These are phyloP conservation scores for Potentilla sterilis DNA, from an alignment of 306 rosid species.

Conservation along the genomic window DNA sequence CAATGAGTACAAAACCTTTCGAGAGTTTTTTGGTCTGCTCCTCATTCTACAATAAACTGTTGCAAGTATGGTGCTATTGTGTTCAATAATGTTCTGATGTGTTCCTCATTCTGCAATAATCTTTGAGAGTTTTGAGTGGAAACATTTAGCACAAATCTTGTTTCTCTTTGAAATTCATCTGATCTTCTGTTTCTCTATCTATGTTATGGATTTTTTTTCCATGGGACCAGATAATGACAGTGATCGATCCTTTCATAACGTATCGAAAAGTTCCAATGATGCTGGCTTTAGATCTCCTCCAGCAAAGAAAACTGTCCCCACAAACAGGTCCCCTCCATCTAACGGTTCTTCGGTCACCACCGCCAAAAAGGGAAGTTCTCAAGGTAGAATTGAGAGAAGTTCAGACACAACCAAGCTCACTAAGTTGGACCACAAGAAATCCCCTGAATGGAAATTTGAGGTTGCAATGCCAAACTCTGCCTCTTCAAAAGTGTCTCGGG, in stretches of 20 bases:
- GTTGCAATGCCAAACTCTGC: conserved; percentile 38
- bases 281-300: conserved; percentile 42
- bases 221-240: conserved; percentile 49
- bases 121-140: not conserved
- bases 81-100: not conserved
- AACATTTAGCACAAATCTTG: not conserved
- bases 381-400: conserved; percentile 37
- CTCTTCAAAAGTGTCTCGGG: conserved; percentile 34
- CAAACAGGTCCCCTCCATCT: conserved; percentile 64
- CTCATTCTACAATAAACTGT: too few species aligned
- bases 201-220: conserved; percentile 16
- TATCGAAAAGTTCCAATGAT: conserved; percentile 38
- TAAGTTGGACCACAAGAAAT: conserved; percentile 45
- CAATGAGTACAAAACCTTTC: not conserved
- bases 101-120: not conserved
- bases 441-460: conserved; percentile 46
- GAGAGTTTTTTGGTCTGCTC: too few species aligned
- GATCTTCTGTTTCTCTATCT: not conserved
- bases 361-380: conserved; percentile 35
- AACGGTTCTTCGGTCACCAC: conserved; percentile 41
- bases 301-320: conserved; percentile 56
- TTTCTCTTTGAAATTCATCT: not conserved
- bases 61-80: not conserved
- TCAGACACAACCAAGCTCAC: conserved; percentile 32
- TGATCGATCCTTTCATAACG: conserved; percentile 39